A percentile compares a stretch with the other conserved stretches of the same genome.
Evolutionary conservation across 805 yeast species (phyloP).

Genomic region (Ogataea minuta): DNA sequence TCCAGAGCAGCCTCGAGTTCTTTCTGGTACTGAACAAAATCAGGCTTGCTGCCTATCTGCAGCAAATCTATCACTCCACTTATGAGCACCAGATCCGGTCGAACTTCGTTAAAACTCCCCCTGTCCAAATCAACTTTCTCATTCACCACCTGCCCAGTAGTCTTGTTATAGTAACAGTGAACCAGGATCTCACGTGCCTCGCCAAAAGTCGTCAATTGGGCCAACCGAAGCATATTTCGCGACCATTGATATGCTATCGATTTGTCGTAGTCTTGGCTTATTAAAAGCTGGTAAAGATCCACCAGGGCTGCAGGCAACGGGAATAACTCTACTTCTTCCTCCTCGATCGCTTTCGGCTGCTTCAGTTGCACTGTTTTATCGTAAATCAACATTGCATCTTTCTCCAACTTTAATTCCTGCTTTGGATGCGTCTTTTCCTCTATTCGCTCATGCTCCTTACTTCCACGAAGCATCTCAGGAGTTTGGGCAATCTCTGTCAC

Average conservation of each 20-base stretch:
- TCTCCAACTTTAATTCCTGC: conserved; percentile 14
- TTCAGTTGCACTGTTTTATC: conserved; percentile 12
- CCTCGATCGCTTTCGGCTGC: background rate
- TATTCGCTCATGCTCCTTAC: conserved; percentile 43
- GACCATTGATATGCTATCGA: conserved; percentile 37
- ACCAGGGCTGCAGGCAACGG: conserved; percentile 1
- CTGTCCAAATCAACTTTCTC: conserved; percentile 3
- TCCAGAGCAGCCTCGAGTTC: conserved; percentile 17
- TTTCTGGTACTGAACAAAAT: conserved; percentile 21
- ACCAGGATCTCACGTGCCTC: conserved; percentile 62
- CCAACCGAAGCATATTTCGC: conserved; percentile 41
- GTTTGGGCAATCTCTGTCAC: conserved; percentile 30
- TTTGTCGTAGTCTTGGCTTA: background rate
- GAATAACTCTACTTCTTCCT: background rate
- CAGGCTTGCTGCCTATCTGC: conserved; percentile 20
- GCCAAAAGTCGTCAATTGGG: conserved; percentile 43
- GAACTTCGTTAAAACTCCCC: background rate
- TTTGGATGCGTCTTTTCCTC: conserved; percentile 48
- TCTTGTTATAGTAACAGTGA: conserved; percentile 48
- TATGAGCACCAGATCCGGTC: conserved; percentile 40
- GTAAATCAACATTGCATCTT: background rate
- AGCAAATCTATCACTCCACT: conserved; percentile 67
- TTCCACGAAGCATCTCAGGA: conserved; percentile 46
- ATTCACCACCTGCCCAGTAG: conserved; percentile 13
- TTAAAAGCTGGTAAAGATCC: background rate